phyloP scores from a whole-genome alignment of 2,329 filamentous ascomycete species.

The Pyricularia sp. region DNA sequence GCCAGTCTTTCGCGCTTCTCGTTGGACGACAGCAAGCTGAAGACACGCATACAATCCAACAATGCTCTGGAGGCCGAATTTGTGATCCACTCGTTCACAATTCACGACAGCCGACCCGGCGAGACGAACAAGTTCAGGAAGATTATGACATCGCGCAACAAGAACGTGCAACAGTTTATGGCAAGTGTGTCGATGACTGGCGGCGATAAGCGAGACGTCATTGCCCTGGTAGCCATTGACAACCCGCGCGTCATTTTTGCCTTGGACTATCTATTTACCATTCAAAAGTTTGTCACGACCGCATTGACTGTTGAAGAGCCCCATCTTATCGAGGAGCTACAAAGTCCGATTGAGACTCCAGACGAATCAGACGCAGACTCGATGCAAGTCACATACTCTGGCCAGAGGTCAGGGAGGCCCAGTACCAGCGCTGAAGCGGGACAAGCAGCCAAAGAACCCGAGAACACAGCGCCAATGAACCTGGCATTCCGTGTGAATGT shows the following conservation, averaged over 20 bases:
- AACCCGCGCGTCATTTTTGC: slow-evolving; percentile 93
- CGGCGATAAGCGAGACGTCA: slow-evolving; percentile 69
- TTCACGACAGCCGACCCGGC: slow-evolving; percentile 78
- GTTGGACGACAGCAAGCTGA: slow-evolving; percentile 83
- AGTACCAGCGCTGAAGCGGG: slow-evolving; percentile 11
- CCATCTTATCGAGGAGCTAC: slow-evolving; percentile 37
- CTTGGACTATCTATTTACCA: slow-evolving; percentile 85
- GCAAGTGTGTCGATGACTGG: slow-evolving; percentile 90
- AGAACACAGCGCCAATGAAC: slow-evolving; percentile 44
- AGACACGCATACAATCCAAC: slow-evolving; percentile 88
- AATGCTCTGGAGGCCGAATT: slow-evolving; percentile 87
- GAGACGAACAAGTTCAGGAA: slow-evolving; percentile 95
- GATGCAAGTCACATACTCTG: slow-evolving; percentile 35
- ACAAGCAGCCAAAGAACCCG: slow-evolving; percentile 7
- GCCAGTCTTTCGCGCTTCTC: slow-evolving; percentile 91
- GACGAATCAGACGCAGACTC: slow-evolving; percentile 53
- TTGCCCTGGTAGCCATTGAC: slow-evolving; percentile 88
- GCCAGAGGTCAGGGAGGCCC: slow-evolving; percentile 20
- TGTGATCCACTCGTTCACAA: slow-evolving; percentile 88
- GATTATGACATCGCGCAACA: slow-evolving; percentile 96
- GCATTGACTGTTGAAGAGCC: slow-evolving; percentile 58
- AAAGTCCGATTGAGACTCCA: slow-evolving; percentile 44
- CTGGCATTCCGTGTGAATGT: slow-evolving; percentile 88
- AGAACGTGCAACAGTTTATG: slow-evolving; percentile 96
- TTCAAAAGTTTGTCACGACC: slow-evolving; percentile 72